Conservation (phyloP, 176 grass and related monocot species). For the Ensete ventricosum region DNA sequence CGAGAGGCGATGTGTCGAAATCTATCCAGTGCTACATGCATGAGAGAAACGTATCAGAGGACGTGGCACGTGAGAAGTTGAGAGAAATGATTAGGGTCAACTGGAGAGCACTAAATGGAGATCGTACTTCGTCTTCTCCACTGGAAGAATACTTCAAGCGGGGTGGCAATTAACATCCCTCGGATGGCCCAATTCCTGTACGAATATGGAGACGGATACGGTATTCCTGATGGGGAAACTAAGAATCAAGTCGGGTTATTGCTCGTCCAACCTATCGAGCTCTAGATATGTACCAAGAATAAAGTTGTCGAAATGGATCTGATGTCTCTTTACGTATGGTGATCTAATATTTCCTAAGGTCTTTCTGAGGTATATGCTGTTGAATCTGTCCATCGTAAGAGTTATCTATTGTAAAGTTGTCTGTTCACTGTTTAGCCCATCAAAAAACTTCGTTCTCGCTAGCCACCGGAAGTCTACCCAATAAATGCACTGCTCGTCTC, state of each 20-base stretch:
- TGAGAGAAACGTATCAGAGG: background rate
- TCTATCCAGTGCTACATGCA: slow-evolving; percentile 32
- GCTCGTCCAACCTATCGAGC: slow-evolving; percentile 6
- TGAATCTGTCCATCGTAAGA: too few species aligned
- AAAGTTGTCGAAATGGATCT: too few species aligned
- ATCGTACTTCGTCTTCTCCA: background rate
- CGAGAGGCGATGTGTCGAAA: slow-evolving; percentile 24
- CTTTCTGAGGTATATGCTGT: too few species aligned
- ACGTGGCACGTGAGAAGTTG: slow-evolving; percentile 11
- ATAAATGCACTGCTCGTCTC: too few species aligned
- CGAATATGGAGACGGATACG: slow-evolving; percentile 17
- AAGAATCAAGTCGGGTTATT: slow-evolving; percentile 12
- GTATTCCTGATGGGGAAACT: background rate
- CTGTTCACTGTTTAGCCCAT: too few species aligned
- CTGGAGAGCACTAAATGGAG: slow-evolving; percentile 15
- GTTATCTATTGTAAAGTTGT: too few species aligned
- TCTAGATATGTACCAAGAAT: background rate
- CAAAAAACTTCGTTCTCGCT: too few species aligned
- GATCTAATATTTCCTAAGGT: too few species aligned
- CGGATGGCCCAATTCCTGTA: slow-evolving; percentile 9
- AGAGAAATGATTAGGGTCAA: slow-evolving; percentile 12
- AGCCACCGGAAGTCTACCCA: too few species aligned
- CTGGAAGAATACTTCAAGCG: slow-evolving; percentile 10
- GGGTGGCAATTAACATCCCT: background rate
- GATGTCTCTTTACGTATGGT: too few species aligned